These are phyloP conservation scores for Aureobasidium sp. DNA, from an alignment of 2,329 filamentous ascomycete species.

Conservation along the genomic window DNA sequence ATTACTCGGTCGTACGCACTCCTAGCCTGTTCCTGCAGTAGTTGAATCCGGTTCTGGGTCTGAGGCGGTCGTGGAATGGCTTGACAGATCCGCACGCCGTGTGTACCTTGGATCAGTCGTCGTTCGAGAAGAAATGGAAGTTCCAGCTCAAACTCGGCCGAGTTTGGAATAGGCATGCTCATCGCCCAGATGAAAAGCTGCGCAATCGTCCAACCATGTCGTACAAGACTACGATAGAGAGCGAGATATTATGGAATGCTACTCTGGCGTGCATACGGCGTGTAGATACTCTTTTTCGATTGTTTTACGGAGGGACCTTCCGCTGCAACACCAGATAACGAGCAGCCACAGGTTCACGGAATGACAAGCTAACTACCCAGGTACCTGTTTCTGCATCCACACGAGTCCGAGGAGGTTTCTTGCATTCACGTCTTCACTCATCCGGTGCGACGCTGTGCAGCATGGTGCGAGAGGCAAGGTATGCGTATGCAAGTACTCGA, in stretches of 20 bases:
- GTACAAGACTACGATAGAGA: background rate
- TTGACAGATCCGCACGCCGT: constrained; percentile 7
- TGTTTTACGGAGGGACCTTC: background rate
- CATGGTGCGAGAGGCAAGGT: background rate
- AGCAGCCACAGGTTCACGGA: background rate
- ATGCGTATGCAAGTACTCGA: background rate
- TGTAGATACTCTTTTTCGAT: constrained; percentile 3
- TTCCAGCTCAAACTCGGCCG: background rate
- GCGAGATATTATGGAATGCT: background rate
- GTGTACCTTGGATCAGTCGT: background rate
- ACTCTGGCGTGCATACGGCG: background rate
- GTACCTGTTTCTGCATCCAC: background rate
- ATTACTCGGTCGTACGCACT: background rate
- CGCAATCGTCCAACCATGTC: background rate
- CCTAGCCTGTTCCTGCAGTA: constrained; percentile 10
- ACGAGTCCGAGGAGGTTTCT: background rate
- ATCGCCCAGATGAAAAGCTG: background rate
- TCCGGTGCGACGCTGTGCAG: background rate
- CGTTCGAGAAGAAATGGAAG: constrained; percentile 9
- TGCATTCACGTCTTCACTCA: background rate
- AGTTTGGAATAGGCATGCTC: constrained; percentile 1
- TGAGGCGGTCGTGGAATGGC: background rate
- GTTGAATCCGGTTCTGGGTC: background rate
- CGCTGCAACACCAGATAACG: background rate
- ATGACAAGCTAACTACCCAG: background rate